These are phyloP conservation scores for Neovahlkampfia damariscottae DNA, from an alignment of 78 protist species.

Conservation along the genomic window DNA sequence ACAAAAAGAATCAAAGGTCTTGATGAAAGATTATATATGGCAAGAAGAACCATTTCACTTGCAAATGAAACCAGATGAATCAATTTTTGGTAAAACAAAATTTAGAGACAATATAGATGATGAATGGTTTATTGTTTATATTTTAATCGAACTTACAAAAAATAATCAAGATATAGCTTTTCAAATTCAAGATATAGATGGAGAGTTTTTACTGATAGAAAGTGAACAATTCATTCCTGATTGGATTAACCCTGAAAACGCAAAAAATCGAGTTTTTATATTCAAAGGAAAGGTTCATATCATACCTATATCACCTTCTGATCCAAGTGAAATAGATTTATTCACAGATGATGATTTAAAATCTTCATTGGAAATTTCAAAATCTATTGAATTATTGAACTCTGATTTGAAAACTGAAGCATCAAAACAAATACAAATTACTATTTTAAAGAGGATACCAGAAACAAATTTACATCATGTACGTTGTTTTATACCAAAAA, in stretches of 20 bases:
- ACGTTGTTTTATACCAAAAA: background rate
- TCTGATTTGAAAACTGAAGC: too few species aligned
- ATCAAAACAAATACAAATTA: too few species aligned
- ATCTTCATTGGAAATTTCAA: too few species aligned
- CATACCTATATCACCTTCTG: conserved; percentile 31
- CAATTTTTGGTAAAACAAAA: background rate
- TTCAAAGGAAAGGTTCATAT: conserved; percentile 20
- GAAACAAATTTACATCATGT: background rate
- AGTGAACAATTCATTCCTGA: conserved; percentile 32
- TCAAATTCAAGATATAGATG: conserved; percentile 32
- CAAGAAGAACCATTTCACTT: conserved; percentile 48
- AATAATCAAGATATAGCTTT: conserved; percentile 1
- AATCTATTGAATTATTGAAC: too few species aligned
- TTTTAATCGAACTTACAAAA: conserved; percentile 32
- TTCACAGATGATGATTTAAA: too few species aligned
- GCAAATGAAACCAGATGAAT: background rate
- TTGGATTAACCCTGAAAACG: conserved; percentile 40
- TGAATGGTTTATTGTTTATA: conserved; percentile 64
- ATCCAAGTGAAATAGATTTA: background rate
- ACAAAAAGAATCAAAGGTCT: background rate
- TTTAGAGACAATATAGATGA: conserved; percentile 61
- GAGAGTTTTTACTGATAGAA: conserved; percentile 65
- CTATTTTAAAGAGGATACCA: too few species aligned
- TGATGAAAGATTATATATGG: conserved; percentile 35
- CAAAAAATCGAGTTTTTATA: conserved; percentile 27